phyloP scores from a whole-genome alignment of 352 stramenopile species.

The Globisporangium nunn region DNA sequence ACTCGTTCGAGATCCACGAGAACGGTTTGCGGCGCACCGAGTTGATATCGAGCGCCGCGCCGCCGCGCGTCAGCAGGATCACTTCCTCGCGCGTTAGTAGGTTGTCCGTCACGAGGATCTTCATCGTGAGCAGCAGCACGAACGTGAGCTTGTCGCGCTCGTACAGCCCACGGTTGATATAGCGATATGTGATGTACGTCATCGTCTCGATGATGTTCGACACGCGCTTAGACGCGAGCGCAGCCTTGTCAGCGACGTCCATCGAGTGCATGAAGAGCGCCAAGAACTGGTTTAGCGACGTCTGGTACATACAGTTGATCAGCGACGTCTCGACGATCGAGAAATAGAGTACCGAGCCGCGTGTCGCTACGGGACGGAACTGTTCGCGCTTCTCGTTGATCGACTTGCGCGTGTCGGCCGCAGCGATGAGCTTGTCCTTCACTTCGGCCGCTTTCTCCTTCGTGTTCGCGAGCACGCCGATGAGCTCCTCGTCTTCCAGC shows the following conservation, averaged over 20 bases:
- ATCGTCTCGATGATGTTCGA: constrained; percentile 99
- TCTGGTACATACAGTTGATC: constrained; percentile 99
- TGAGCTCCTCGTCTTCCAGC: constrained; percentile 98
- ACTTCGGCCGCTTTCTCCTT: constrained; percentile 98
- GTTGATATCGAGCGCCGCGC: constrained; percentile 96
- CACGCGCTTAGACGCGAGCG: constrained; percentile 96
- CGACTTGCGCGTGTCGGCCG: constrained; percentile 93
- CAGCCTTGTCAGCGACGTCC: constrained; percentile 95
- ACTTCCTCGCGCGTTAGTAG: constrained; percentile 93
- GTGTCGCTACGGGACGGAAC: constrained; percentile 96
- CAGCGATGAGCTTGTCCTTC: constrained; percentile 95
- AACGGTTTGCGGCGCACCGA: constrained; percentile 94
- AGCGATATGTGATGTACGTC: constrained; percentile 98
- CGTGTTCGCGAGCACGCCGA: constrained; percentile 96
- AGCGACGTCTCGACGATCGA: constrained; percentile 97
- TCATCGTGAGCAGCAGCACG: constrained; percentile 95
- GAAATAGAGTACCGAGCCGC: constrained; percentile 97
- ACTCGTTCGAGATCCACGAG: constrained; percentile 95
- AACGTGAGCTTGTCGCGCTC: constrained; percentile 98
- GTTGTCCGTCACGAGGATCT: constrained; percentile 95
- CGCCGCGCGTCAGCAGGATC: constrained; percentile 92
- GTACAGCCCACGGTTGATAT: constrained; percentile 98
- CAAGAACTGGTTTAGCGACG: constrained; percentile 96
- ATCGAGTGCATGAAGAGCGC: constrained; percentile 97
- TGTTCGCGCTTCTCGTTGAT: constrained; percentile 99